A percentile compares a stretch with the other conserved stretches of the same genome.
Evolutionary conservation across 129 eudicot genomes (phyloP).

Genomic region (Arctium minus): DNA sequence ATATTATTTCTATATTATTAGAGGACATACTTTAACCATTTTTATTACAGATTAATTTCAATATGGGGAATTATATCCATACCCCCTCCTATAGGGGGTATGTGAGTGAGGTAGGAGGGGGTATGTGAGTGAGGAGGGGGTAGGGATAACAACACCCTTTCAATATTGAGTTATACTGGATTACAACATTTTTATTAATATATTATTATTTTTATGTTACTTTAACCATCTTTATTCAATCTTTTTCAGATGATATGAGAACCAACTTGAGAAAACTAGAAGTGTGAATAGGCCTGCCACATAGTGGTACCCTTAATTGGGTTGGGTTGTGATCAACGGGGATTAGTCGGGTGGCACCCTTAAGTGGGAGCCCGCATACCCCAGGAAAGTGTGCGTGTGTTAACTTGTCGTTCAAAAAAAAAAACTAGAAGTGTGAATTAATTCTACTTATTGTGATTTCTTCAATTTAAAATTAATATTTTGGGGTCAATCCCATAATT

Average conservation of each 20-base stretch:
- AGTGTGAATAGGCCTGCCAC: not conserved
- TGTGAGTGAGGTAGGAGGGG: no score
- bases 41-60: not conserved
- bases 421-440: not conserved
- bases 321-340: no score
- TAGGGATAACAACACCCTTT: no score
- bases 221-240: slow-evolving; percentile 10
- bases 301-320: no score
- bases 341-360: no score
- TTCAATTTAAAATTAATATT: not conserved
- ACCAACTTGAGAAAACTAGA: slow-evolving; percentile 4
- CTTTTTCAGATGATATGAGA: slow-evolving; percentile 20
- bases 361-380: no score
- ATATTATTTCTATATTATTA: not conserved
- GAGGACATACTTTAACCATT: not conserved
- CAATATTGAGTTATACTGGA: not conserved
- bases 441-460: not conserved
- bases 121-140: no score
- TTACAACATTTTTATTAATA: not conserved
- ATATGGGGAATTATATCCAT: not conserved
- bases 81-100: no score
- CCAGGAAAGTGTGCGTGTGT: no score
- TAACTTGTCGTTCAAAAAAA: not conserved
- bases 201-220: not conserved
- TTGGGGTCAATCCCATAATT: slow-evolving; percentile 1